Evolutionary conservation across 208 protist genomes (phyloP).

Genomic region (Trypanosomatidae sp.): DNA sequence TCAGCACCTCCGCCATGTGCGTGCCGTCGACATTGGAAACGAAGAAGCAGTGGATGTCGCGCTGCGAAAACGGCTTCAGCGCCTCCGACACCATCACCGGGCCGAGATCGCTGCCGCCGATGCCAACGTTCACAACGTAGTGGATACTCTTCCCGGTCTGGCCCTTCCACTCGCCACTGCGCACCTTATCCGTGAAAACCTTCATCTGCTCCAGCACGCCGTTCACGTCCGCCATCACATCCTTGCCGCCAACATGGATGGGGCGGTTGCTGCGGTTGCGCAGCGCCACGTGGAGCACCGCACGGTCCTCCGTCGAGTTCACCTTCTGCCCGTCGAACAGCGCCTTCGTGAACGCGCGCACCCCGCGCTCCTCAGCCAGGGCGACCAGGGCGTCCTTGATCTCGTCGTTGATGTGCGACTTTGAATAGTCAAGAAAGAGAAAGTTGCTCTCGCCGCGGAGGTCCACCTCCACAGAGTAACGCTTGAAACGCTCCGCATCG

Average conservation of each 20-base stretch:
- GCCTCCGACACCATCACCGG: conserved; percentile 95
- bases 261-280: conserved; percentile 90
- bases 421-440: conserved; percentile 96
- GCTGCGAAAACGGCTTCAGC: conserved; percentile 86
- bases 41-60: conserved; percentile 87
- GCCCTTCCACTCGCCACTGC: conserved; percentile 92
- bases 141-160: conserved; percentile 94
- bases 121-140: conserved; percentile 98
- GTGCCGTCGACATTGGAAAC: conserved; percentile 98
- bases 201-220: conserved; percentile 93
- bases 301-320: conserved; percentile 94
- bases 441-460: conserved; percentile 67
- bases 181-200: conserved; percentile 86
- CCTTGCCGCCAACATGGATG: conserved; percentile 92
- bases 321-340: conserved; percentile 96
- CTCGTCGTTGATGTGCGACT: conserved; percentile 95
- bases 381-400: conserved; percentile 85
- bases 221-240: conserved; percentile 95
- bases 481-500: conserved; percentile 55
- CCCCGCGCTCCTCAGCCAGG: conserved; percentile 79
- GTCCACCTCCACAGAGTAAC: conserved; percentile 73
- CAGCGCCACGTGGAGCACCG: conserved; percentile 96
- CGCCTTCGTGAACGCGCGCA: conserved; percentile 69
- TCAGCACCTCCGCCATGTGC: conserved; percentile 92
- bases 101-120: conserved; percentile 97